phyloP scores from a whole-genome alignment of 306 rosid genomes.

The Vicia sativa region DNA sequence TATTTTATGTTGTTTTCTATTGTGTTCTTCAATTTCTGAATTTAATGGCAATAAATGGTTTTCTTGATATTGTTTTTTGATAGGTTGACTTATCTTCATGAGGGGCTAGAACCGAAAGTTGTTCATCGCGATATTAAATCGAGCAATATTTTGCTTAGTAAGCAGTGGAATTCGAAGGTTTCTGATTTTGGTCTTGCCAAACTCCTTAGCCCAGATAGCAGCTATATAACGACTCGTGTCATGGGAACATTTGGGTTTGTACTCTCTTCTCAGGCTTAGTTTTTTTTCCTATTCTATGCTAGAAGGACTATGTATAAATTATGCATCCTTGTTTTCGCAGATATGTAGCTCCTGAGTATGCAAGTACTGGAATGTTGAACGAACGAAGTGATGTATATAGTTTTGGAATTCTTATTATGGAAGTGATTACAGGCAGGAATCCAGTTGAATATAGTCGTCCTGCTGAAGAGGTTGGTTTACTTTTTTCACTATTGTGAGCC shows the following conservation, averaged over 20 bases:
- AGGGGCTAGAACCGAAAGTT: constrained; percentile 93
- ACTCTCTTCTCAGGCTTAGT: constrained; percentile 2
- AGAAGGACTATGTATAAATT: neutral
- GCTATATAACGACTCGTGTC: constrained; percentile 86
- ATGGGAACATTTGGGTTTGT: constrained; percentile 96
- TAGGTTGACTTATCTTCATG: constrained; percentile 83
- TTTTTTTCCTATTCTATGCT: neutral
- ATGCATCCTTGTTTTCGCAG: constrained; percentile 47
- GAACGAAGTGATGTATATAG: constrained; percentile 87
- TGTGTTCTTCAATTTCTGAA: neutral
- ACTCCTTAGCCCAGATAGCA: constrained; percentile 77
- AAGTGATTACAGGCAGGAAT: constrained; percentile 85
- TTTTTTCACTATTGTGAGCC: constrained; percentile 20
- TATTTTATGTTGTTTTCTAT: neutral
- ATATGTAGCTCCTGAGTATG: constrained; percentile 94
- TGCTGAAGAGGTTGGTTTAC: constrained; percentile 65
- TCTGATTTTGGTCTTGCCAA: constrained; percentile 96
- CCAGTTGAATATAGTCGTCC: constrained; percentile 86
- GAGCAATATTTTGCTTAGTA: constrained; percentile 84
- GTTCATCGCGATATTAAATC: constrained; percentile 92
- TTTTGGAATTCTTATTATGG: constrained; percentile 92
- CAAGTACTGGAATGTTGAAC: constrained; percentile 90
- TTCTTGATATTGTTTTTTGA: constrained; percentile 28
- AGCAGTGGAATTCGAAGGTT: constrained; percentile 88
- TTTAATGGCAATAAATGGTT: neutral